These are phyloP conservation scores for Candida boleticola DNA, from an alignment of 805 yeast species.

Conservation along the genomic window DNA sequence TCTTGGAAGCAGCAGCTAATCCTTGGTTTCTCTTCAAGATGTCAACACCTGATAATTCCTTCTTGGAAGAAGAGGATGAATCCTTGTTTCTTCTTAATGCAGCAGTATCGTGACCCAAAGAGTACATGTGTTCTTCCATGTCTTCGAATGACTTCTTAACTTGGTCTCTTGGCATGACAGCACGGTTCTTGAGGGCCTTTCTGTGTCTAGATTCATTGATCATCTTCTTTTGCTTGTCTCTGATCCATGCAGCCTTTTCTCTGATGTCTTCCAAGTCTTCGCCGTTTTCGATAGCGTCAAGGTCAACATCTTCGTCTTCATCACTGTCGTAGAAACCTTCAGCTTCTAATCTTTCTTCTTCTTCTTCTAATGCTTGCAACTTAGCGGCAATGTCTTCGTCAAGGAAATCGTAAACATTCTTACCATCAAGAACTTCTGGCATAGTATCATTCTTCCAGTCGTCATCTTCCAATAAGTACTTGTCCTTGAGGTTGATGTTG, in stretches of 20 bases:
- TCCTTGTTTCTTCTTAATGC: conserved; percentile 49
- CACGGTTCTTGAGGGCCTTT: conserved; percentile 82
- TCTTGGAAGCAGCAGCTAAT: conserved; percentile 33
- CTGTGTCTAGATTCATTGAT: conserved; percentile 82
- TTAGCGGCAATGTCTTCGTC: conserved; percentile 95
- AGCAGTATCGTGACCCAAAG: conserved; percentile 83
- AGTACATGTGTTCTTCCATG: conserved; percentile 87
- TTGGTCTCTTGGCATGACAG: conserved; percentile 89
- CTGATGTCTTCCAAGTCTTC: conserved; percentile 67
- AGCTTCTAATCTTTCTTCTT: conserved; percentile 87
- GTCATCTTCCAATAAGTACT: conserved; percentile 88
- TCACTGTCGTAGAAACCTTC: conserved; percentile 97
- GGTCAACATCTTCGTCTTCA: conserved; percentile 39
- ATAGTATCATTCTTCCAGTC: conserved; percentile 97
- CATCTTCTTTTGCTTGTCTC: conserved; percentile 94
- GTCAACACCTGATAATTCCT: conserved; percentile 70
- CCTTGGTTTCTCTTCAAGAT: conserved; percentile 61
- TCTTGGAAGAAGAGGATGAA: conserved; percentile 41
- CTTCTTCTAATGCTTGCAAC: conserved; percentile 92
- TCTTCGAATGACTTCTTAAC: conserved; percentile 69
- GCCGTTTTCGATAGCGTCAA: conserved; percentile 31
- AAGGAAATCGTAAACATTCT: conserved; percentile 93
- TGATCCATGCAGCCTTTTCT: conserved; percentile 92
- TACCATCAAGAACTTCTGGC: conserved; percentile 97
- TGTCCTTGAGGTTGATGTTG: conserved; percentile 90